Evolutionary conservation across 306 rosid species (phyloP).

Genomic region (barrel medic (Medicago truncatula)): MtrunA17r5.0-ANR NC_053044.1:24133001-24133500

Average conservation of each 20-base stretch:
- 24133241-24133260: slow-evolving; percentile 38
- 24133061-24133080: neutral
- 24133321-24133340: slow-evolving; percentile 52
- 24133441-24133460: too few relatives aligned
- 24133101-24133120: neutral
- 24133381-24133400: too few relatives aligned
- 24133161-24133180: neutral
- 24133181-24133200: neutral
- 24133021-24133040: too few relatives aligned
- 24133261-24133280: slow-evolving; percentile 71
- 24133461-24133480: too few relatives aligned
- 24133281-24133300: slow-evolving; percentile 95
- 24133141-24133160: neutral
- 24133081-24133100: neutral
- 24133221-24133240: slow-evolving; percentile 86
- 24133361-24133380: too few relatives aligned
- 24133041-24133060: neutral
- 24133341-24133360: neutral
- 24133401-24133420: too few relatives aligned
- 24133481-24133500: too few relatives aligned
- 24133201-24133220: slow-evolving; percentile 92
- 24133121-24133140: neutral
- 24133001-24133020: too few relatives aligned
- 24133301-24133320: slow-evolving; percentile 59
- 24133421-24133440: too few relatives aligned